Evolutionary conservation across 2,329 filamentous ascomycete species (phyloP), one percentile per base, ranked within the genome.

Genomic region (Dothideomycetidae sp.): DNA sequence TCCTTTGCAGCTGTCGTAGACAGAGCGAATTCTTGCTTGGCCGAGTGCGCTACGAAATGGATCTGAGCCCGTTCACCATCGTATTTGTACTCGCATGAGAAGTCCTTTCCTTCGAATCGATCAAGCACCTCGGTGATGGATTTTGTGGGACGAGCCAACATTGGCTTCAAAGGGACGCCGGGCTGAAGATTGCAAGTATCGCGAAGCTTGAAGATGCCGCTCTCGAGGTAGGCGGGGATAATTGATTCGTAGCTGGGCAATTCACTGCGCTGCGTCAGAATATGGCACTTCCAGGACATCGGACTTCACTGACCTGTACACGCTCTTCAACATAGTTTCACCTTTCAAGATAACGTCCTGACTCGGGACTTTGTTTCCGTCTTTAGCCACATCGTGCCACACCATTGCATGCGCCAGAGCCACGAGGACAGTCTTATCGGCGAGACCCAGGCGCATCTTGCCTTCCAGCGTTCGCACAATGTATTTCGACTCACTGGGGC

Each of bases 61-160:
- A 98, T 96, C 55, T 98, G 90, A n/a, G 90, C 90, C 54, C 90
- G 72, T 59, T 98, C 90, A 33, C 90, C 90, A 51, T 98, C 90
- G 53, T 98, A 98, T 59, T 98, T 98, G 68, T 93, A 98, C 57
- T 98, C 90, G 61, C 90, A 98, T 1, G 90, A 96, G 52, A 98
- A 98, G 16, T 79, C 81, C 54, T 93, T 90, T 45, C 81, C 77
- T 55, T 96, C 90, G 47, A 98, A 98, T 4, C 90, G 81, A 58
- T 98, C 88, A 9, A 98, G 70, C 0, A 98, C 90, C 60, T 98
- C 90, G 1, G 86, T 93, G 50, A 98, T 94, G 4, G 90, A 86
- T 58, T 98, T 98, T 7, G 90, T 98, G 3, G 90, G 90, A 52
- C 96, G 96, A 13, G 90, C 90, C 63, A 98, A 70, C 90, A 98